Evolutionary conservation across 1,139 yeast genomes (phyloP), one percentile per base, ranked within the genome.

Genomic region (Sporopachydermia cereana): DNA sequence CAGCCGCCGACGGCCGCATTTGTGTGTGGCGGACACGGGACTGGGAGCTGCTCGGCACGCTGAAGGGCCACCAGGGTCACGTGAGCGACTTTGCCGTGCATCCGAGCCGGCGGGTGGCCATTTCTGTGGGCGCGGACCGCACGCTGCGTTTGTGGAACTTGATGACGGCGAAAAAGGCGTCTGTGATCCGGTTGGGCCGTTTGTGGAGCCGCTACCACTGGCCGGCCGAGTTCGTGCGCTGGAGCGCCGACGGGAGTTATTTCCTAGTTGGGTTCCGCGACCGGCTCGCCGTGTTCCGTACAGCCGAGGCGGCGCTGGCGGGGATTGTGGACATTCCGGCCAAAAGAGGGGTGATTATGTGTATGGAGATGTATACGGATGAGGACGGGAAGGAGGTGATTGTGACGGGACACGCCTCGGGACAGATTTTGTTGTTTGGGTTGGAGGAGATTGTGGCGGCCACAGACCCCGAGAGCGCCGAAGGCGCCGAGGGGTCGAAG

Each of bases 151-250:
- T 91, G 50, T 91, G 98, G 98, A 91, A 91, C 59, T 69, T 93
- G 54, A 88, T 91, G 97, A 89, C 97, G 2, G 95, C 88, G n/a
- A 84, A 85, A 59, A 89, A 88, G 64, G 97, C 98, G 3, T 89
- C 95, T 2, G 71, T 77, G 7, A 67, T 88, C 59, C 86, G 83
- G 57, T 69, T 89, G 46, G 79, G 74, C 39, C 39, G 17, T 12
- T 9, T 34, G 9, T 34, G 39, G 39, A 12, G 20, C 17, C 18
- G 22, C 56, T 84, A 84, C 42, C 79, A 71, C 20, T 7, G 9
- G n/a, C 64, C 68, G 49, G 84, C 84, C 30, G 81, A 79, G 50
- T 69, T 71, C 57, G 85, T 83, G 5, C 70, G 76, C 57, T 84
- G 89, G 84, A 60, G 68, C 12, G 21, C 4, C 39, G 69, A 68